Evolutionary conservation across 768 basidiomycete genomes (phyloP).

Genomic region (Amanita brunnescens): DNA sequence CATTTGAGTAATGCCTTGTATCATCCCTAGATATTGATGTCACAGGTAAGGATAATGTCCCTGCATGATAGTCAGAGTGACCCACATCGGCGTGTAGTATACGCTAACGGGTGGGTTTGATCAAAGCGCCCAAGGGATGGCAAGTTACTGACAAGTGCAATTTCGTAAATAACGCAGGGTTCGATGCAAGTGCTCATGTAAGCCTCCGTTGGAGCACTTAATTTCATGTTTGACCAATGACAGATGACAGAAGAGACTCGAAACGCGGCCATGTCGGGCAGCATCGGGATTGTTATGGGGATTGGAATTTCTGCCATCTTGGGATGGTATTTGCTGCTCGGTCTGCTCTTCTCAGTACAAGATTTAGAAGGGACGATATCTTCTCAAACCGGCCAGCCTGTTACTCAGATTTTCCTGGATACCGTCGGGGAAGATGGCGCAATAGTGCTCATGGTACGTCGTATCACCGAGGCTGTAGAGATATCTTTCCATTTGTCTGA

Average conservation of each 20-base stretch:
- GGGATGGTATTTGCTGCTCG: slow-evolving; percentile 68
- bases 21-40: slow-evolving; percentile 45
- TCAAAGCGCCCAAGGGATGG: neutral
- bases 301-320: slow-evolving; percentile 66
- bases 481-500: neutral
- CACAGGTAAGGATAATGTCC: slow-evolving; percentile 33
- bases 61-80: neutral
- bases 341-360: slow-evolving; percentile 71
- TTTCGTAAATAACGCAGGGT: slow-evolving; percentile 30
- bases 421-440: slow-evolving; percentile 68
- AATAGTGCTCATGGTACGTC: slow-evolving; percentile 58
- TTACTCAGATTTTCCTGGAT: slow-evolving; percentile 73
- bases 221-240: neutral
- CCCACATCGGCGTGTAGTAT: slow-evolving; percentile 27
- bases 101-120: slow-evolving; percentile 51
- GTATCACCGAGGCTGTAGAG: neutral
- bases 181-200: slow-evolving; percentile 68
- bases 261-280: slow-evolving; percentile 58
- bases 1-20: neutral
- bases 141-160: neutral
- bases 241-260: slow-evolving; percentile 77
- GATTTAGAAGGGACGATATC: slow-evolving; percentile 47
- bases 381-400: slow-evolving; percentile 56
- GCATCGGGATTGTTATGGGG: slow-evolving; percentile 60
- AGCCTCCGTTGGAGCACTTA: slow-evolving; percentile 12